Evolutionary conservation across 1,139 yeast species (phyloP).

Genomic region (Scheffersomyces segobiensis): DNA sequence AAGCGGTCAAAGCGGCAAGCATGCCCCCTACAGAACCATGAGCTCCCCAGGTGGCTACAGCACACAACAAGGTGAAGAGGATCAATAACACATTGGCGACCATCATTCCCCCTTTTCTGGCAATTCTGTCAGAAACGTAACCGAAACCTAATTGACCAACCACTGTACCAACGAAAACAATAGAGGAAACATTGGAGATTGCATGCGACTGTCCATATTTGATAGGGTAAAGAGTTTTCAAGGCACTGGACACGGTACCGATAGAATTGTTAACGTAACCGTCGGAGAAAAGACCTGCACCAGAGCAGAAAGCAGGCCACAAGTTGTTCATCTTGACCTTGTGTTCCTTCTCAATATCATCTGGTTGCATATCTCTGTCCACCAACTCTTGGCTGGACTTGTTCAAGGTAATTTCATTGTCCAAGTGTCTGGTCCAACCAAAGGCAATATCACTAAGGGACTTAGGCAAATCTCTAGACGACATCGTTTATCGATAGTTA

Average conservation of each 20-base stretch:
- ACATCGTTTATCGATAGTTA: slow-evolving; percentile 24
- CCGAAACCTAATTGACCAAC: slow-evolving; percentile 86
- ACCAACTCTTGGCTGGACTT: slow-evolving; percentile 21
- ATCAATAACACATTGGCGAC: slow-evolving; percentile 71
- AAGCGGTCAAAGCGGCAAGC: slow-evolving; percentile 78
- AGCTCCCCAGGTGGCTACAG: slow-evolving; percentile 76
- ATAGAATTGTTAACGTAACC: slow-evolving; percentile 88
- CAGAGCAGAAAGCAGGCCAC: slow-evolving; percentile 84
- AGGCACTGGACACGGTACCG: slow-evolving; percentile 71
- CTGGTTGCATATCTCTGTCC: slow-evolving; percentile 19
- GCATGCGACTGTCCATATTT: slow-evolving; percentile 66
- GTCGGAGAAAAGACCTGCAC: slow-evolving; percentile 89
- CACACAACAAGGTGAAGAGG: slow-evolving; percentile 68
- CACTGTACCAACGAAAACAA: slow-evolving; percentile 89
- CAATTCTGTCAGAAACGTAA: slow-evolving; percentile 70
- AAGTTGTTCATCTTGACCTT: slow-evolving; percentile 18
- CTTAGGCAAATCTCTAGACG: slow-evolving; percentile 53
- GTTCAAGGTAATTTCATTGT: slow-evolving; percentile 39
- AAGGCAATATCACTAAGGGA: slow-evolving; percentile 34
- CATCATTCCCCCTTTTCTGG: slow-evolving; percentile 82
- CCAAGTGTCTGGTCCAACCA: slow-evolving; percentile 40
- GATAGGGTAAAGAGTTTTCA: slow-evolving; percentile 61
- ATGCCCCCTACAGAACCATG: slow-evolving; percentile 54
- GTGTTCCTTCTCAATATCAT: slow-evolving; percentile 17
- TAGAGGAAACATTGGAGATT: slow-evolving; percentile 76